phyloP scores from a whole-genome alignment of 495 filamentous ascomycete genomes.

The Aspergillus panamensis region DNA sequence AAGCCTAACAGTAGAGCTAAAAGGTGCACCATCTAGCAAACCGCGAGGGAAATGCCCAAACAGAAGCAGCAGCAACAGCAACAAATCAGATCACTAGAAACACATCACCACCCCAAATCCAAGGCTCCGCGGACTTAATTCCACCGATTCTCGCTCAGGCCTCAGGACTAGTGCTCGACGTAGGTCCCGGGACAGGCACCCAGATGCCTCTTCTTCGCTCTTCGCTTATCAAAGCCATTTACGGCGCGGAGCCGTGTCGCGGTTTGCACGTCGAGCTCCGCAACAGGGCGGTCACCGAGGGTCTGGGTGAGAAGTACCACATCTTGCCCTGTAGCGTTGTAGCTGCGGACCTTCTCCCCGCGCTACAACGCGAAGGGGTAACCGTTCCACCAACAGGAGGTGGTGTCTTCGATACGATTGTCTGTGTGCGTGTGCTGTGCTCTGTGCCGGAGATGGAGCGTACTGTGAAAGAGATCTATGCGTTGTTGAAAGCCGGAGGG shows the following conservation, averaged over 20 bases:
- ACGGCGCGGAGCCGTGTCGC: conserved; percentile 65
- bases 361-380: conserved; percentile 42
- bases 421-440: conserved; percentile 69
- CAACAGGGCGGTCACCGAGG: conserved; percentile 41
- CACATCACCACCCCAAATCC: conserved; percentile 2
- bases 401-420: conserved; percentile 63
- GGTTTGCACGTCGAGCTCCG: conserved; percentile 52
- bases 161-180: conserved; percentile 43
- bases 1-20: too few relatives aligned
- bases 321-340: conserved; percentile 61
- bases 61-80: neutral
- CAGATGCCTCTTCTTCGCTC: conserved; percentile 45
- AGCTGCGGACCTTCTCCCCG: conserved; percentile 40
- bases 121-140: conserved; percentile 35
- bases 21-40: neutral
- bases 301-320: conserved; percentile 58
- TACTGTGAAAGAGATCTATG: conserved; percentile 57
- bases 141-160: conserved; percentile 37
- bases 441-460: conserved; percentile 60
- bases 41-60: neutral
- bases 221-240: conserved; percentile 52
- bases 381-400: conserved; percentile 3
- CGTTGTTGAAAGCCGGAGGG: conserved; percentile 62
- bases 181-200: conserved; percentile 49
- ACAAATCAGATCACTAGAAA: neutral